phyloP scores from a whole-genome alignment of 202 grass and related monocot genomes.

The Setaria italica region DNA sequence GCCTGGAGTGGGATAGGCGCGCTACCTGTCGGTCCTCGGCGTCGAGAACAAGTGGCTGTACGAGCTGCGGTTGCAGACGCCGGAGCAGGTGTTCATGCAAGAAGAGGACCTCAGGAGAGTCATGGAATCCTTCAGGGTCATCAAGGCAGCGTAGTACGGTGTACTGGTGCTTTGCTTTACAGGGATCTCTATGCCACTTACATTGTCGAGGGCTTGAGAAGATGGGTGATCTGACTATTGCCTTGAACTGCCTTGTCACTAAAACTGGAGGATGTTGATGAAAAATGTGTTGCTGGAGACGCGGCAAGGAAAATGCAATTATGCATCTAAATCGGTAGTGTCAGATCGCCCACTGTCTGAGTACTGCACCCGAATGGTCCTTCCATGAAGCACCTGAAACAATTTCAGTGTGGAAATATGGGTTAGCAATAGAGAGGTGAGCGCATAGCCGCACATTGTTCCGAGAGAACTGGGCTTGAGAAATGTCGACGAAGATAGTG shows the following conservation, averaged over 20 bases:
- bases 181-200: too few species aligned
- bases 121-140: constrained; percentile 88
- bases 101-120: constrained; percentile 83
- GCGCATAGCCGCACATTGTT: background rate
- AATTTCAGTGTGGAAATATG: background rate
- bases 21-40: constrained; percentile 84
- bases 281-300: background rate
- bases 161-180: too few species aligned
- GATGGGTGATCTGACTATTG: constrained; percentile 5
- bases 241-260: background rate
- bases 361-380: constrained; percentile 48
- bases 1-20: constrained; percentile 82
- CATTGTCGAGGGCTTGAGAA: too few species aligned
- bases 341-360: constrained; percentile 27
- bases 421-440: background rate
- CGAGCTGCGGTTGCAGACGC: constrained; percentile 80
- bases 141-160: constrained; percentile 26
- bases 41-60: constrained; percentile 93
- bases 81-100: constrained; percentile 71
- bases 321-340: background rate
- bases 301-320: background rate
- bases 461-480: background rate
- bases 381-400: constrained; percentile 60
- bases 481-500: background rate
- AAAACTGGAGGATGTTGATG: background rate